Evolutionary conservation across 148 eudicot genomes (phyloP).

Genomic region (Polygonum maritimum): DNA sequence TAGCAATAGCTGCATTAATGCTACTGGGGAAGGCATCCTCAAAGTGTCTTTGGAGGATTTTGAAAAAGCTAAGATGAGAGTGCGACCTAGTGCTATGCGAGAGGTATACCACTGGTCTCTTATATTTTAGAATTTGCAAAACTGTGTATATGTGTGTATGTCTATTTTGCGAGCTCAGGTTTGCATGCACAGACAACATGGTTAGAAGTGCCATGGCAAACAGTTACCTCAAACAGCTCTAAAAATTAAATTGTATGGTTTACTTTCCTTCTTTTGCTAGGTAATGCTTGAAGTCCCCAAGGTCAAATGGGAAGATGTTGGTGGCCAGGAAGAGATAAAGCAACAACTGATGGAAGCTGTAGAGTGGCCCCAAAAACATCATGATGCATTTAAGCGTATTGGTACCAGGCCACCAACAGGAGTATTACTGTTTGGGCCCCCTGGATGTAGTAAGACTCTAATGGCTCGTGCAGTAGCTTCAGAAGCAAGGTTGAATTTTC

Average conservation of each 20-base stretch:
- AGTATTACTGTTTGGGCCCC: constrained; percentile 89
- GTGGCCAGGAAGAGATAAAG: constrained; percentile 89
- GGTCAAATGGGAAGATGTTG: constrained; percentile 93
- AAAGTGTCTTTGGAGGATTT: constrained; percentile 62
- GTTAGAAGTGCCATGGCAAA: neutral
- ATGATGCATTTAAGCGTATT: constrained; percentile 67
- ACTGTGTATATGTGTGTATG: neutral
- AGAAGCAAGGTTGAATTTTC: constrained; percentile 85
- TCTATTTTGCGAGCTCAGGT: neutral
- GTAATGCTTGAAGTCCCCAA: constrained; percentile 85
- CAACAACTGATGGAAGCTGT: constrained; percentile 88
- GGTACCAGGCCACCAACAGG: constrained; percentile 92
- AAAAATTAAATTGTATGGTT: neutral
- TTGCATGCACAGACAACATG: neutral
- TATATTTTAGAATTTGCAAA: neutral
- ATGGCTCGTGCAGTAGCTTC: constrained; percentile 98
- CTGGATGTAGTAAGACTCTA: constrained; percentile 99
- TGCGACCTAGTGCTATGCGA: constrained; percentile 95
- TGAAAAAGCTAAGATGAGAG: constrained; percentile 74
- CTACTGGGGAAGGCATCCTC: constrained; percentile 16
- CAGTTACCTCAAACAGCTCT: neutral
- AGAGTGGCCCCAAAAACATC: constrained; percentile 93
- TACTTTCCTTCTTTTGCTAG: constrained; percentile 24
- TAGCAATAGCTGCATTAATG: constrained; percentile 8
- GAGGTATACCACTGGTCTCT: constrained; percentile 51